Conservation (phyloP, 495 filamentous ascomycete genomes). For the Immersiella caudata region DNA sequence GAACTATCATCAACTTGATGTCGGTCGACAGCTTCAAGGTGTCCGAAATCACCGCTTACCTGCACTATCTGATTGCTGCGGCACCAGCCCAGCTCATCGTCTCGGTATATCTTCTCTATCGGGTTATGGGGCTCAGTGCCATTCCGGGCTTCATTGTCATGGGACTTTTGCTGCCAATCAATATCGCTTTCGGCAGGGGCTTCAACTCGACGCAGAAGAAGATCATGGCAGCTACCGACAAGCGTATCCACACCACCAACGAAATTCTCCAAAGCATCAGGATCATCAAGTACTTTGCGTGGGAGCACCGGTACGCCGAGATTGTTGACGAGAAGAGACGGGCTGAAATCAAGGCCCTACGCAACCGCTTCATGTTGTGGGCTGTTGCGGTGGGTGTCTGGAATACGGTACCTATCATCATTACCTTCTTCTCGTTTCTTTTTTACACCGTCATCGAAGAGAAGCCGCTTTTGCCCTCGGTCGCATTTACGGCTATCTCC, state of each 20-base stretch:
- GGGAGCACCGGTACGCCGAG: constrained; percentile 89
- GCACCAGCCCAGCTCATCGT: constrained; percentile 83
- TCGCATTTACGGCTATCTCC: constrained; percentile 95
- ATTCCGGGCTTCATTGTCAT: constrained; percentile 94
- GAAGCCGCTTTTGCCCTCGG: constrained; percentile 85
- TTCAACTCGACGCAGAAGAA: constrained; percentile 84
- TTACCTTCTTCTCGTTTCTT: constrained; percentile 94
- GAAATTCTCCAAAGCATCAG: constrained; percentile 97
- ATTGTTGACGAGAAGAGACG: constrained; percentile 86
- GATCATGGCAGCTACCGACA: constrained; percentile 94
- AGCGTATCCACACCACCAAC: constrained; percentile 94
- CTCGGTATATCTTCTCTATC: constrained; percentile 72
- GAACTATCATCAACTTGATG: constrained; percentile 99
- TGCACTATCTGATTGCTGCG: constrained; percentile 86
- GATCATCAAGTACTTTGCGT: constrained; percentile 99
- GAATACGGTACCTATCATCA: constrained; percentile 94
- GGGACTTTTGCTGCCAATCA: constrained; percentile 84
- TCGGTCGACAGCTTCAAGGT: constrained; percentile 99
- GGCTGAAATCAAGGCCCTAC: constrained; percentile 75
- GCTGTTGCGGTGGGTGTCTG: constrained; percentile 88
- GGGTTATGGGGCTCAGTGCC: constrained; percentile 87
- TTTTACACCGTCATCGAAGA: constrained; percentile 89
- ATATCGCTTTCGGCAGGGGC: constrained; percentile 78
- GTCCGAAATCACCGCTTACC: constrained; percentile 85
- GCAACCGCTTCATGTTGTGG: constrained; percentile 87